Evolutionary conservation across 352 stramenopile genomes (phyloP), one percentile per base, ranked within the genome.

Genomic region (Phytophthora multivora): DNA sequence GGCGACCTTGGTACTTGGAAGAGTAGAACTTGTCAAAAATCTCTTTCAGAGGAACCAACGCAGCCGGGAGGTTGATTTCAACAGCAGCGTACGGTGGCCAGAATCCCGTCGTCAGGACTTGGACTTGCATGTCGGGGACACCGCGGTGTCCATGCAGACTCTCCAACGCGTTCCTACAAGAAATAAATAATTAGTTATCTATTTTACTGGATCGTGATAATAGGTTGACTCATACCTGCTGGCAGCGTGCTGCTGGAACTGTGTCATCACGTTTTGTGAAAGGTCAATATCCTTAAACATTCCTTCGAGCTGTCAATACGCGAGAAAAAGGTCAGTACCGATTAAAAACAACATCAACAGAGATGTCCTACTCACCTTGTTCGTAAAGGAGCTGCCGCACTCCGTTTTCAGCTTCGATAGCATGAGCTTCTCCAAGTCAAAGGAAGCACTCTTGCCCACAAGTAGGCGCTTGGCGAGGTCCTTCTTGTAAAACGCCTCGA

Each of bases 211-310:
- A n/a, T 21, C 38, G 40, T 56, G n/a, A 11, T 18, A 9, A 5
- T 2, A 48, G 18, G 35, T 13, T n/a, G n/a, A 25, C 47, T 13
- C 62, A 39, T 70, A 92, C 83, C 77, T 76, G 79, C 86, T 95
- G 1, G 82, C 71, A 47, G 79, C 66, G 57, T 94, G 83, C 56
- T 97, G 76, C 26, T 90, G 67, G 68, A 97, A 98, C 53, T 96
- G 83, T 2, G 68, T 84, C 95, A 98, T 99, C 33, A 98, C 89
- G 42, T 98, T 97, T 46, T 91, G 76, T 16, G 89, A 98, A 26
- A 98, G 86, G 51, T 99, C 96, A 54, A 99, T 98, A 74, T 99
- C 98, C 73, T 98, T 98, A 73, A 99, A 99, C 97, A 99, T 99
- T 10, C 98, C 98, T 71, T 99, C 98, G 36, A 99, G 95, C 83